phyloP scores from a whole-genome alignment of 1,284 basidiomycete species.

The Butyriboletus regius region DNA sequence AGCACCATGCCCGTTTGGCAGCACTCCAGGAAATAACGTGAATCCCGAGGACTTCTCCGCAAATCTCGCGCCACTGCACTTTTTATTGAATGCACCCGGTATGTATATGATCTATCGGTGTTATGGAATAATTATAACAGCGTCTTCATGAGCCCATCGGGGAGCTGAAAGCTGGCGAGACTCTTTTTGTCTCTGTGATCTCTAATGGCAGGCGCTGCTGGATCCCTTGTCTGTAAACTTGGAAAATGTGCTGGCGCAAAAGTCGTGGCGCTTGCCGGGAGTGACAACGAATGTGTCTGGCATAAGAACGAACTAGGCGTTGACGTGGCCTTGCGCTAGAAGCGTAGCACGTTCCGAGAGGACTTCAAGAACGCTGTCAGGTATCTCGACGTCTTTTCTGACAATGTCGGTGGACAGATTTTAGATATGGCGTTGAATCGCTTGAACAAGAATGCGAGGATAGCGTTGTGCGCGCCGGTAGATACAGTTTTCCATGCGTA shows the following conservation, averaged over 20 bases:
- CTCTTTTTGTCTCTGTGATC: conserved; percentile 52
- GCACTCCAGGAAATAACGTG: conserved; percentile 43
- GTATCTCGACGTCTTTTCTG: conserved; percentile 75
- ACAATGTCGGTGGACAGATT: conserved; percentile 82
- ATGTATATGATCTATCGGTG: conserved; percentile 35
- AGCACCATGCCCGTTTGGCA: conserved; percentile 48
- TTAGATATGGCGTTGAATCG: conserved; percentile 68
- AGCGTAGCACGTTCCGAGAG: conserved; percentile 61
- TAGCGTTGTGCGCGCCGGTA: conserved; percentile 72
- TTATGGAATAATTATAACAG: conserved; percentile 33
- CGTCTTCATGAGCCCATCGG: conserved; percentile 76
- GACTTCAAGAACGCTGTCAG: conserved; percentile 58
- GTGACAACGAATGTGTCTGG: conserved; percentile 75
- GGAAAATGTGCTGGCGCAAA: conserved; percentile 68
- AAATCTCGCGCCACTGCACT: conserved; percentile 56
- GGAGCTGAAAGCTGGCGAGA: conserved; percentile 72
- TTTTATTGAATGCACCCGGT: conserved; percentile 65
- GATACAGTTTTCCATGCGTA: conserved; percentile 24
- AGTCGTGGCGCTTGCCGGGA: conserved; percentile 71
- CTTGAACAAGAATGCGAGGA: conserved; percentile 69
- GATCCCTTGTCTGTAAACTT: conserved; percentile 67
- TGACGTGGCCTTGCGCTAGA: conserved; percentile 82
- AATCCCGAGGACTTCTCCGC: background rate
- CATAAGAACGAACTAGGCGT: conserved; percentile 74
- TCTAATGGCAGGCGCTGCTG: conserved; percentile 87